These are phyloP conservation scores for Nakazawaea ambrosiae DNA, from an alignment of 805 yeast species.

Conservation along the genomic window DNA sequence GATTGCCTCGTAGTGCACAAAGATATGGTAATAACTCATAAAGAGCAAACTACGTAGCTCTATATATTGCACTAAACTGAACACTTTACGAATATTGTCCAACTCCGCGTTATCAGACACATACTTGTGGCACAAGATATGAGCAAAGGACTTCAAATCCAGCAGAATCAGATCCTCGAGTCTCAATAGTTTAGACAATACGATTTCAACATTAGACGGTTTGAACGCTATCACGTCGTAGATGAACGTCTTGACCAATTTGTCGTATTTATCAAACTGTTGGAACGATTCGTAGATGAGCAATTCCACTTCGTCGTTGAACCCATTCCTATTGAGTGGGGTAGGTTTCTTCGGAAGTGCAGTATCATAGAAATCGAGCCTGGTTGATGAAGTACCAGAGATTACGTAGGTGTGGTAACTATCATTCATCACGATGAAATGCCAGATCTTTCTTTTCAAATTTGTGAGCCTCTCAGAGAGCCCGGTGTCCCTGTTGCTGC, in stretches of 20 bases:
- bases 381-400: conserved; percentile 18
- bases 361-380: conserved; percentile 15
- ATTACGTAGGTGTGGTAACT: conserved; percentile 15
- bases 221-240: conserved; percentile 2
- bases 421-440: conserved; percentile 17
- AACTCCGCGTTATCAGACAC: background rate
- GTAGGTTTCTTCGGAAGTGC: conserved; percentile 10
- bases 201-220: background rate
- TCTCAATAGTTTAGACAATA: background rate
- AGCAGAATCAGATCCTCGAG: background rate
- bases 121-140: conserved; percentile 1
- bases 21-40: conserved; percentile 14
- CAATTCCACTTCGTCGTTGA: conserved; percentile 15
- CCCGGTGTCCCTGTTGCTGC: background rate
- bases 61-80: background rate
- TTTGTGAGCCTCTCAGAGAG: conserved; percentile 7
- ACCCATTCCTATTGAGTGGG: conserved; percentile 11
- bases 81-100: background rate
- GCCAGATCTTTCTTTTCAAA: conserved; percentile 25
- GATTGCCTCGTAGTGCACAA: conserved; percentile 15
- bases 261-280: conserved; percentile 14
- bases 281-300: conserved; percentile 15
- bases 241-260: conserved; percentile 10
- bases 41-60: conserved; percentile 15
- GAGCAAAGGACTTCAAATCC: conserved; percentile 1